Evolutionary conservation across 202 grass and related monocot species (phyloP), one percentile per base, ranked within the genome.

Genomic region (Schoenoplectus tabernaemontani): DNA sequence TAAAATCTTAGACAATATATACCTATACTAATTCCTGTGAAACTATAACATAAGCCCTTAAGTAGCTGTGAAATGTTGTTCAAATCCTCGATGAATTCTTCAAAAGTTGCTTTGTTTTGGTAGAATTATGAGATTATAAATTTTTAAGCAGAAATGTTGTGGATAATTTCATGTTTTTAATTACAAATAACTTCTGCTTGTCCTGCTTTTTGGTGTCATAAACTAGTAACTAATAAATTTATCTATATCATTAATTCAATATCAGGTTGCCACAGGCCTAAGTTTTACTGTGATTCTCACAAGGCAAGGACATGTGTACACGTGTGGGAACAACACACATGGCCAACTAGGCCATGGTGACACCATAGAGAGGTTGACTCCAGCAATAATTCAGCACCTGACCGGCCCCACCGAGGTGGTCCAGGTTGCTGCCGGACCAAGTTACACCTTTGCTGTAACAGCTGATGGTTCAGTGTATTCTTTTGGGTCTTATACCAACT

Each of bases 321-420:
- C 86, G 9, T 88, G 86, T 62, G 86, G 86, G 43, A 88, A 75
- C 54, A 88, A 88, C 68, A 33, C 82, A 59, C 86, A 84, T 10
- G 86, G 86, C 16, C 86, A 88, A 68, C 86, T 88, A 46, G 86
- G 86, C 37, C 86, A 71, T 61, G 86, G 86, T 15, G 86, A 88
- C 78, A 82, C 82, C 9, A 41, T 84, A 17, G 86, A 88, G 42
- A 77, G 86, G 53, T 32, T 83, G 56, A 88, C 86, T 71, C 86
- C 86, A 22, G 80, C 60, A 47, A 67, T 61, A 66, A 56, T 88
- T 54, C 61, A 84, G 46, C 51, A 54, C 33, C 76, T 88, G 59
- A 61, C 76, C 0, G 82, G 50, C 24, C 48, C 67, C 77, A 62
- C 9, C 63, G 57, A 61, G 26, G 86, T 85, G 38, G 70, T 69